Evolutionary conservation across 2,329 filamentous ascomycete genomes (phyloP), one percentile per base, ranked within the genome.

Genomic region (Pyrenochaeta sp.): DNA sequence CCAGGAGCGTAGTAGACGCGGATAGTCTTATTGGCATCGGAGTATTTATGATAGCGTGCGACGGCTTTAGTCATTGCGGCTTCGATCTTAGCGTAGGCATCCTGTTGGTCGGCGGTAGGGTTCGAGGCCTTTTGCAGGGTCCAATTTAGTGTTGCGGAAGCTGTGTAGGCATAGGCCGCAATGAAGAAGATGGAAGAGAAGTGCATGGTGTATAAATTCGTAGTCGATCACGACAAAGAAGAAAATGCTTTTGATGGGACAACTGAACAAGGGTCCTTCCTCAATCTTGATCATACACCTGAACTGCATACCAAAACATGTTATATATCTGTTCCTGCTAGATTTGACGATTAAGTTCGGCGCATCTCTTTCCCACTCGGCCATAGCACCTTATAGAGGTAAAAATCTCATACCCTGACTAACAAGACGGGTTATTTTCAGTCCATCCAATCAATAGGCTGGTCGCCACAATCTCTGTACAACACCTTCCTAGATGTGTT

Each of bases 41-140:
- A 69, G 58, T 61, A 67, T 45, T 57, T 65, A 24, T 50, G 44
- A 47, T 75, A 74, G 36, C 72, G 68, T 1, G 67, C 63, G 12
- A 71, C 68, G 27, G 73, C 73, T 22, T 67, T 67, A 30, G 61
- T 66, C 72, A 75, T 75, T 8, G 72, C 72, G 9, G 65, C 60
- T 59, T 73, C 68, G 61, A 76, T 76, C 27, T 61, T 68, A 5
- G 57, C 50, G 54, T 76, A 76, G 7, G 73, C 73, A 24, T 75
- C 72, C 44, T n/a, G 37, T 47, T 76, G 67, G 52, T 76, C 73
- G 9, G 72, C 66, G 3, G 68, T 71, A 12, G 73, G 73, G 51
- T 66, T 69, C 28, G 69, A 48, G 32, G 65, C 61, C 61, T 70
- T 71, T 54, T 66, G 58, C 22, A 76, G 59, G 5, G 66, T 61